phyloP scores from a whole-genome alignment of 2,329 filamentous ascomycete genomes.

The Amesomyces nigricolor region DNA sequence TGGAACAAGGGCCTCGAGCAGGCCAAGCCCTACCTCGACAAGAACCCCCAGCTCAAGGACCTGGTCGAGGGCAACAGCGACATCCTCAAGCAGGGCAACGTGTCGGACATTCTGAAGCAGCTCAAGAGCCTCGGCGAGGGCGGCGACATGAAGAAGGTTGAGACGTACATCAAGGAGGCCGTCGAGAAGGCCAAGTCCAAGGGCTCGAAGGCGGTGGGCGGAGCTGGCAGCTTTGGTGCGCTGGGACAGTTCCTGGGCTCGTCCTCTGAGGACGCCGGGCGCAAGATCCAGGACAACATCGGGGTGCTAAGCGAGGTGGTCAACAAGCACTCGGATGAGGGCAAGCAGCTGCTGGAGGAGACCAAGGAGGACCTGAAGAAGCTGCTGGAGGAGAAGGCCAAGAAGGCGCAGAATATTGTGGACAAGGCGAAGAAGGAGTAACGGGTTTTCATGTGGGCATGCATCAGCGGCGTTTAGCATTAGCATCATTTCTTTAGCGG shows the following conservation, averaged over 20 bases:
- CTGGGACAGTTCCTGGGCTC: constrained; percentile 56
- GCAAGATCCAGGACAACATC: constrained; percentile 60
- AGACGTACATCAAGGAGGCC: constrained; percentile 55
- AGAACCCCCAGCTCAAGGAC: constrained; percentile 70
- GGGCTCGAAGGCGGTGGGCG: constrained; percentile 28
- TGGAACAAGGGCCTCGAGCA: constrained; percentile 68
- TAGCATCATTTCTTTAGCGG: not conserved
- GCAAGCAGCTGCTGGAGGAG: constrained; percentile 63
- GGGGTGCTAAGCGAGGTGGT: constrained; percentile 59
- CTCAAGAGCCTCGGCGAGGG: constrained; percentile 56
- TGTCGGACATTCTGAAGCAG: constrained; percentile 57
- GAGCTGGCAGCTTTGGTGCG: constrained; percentile 38
- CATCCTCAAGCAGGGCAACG: constrained; percentile 60
- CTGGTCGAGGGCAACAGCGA: constrained; percentile 66
- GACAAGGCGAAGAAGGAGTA: constrained; percentile 29
- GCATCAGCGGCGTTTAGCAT: not conserved
- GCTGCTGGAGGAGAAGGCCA: constrained; percentile 55
- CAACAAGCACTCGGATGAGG: constrained; percentile 63
- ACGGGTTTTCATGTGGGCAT: not conserved
- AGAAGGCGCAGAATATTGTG: constrained; percentile 53
- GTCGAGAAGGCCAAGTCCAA: constrained; percentile 51
- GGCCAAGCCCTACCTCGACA: constrained; percentile 66
- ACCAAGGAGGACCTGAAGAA: constrained; percentile 61
- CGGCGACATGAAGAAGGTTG: constrained; percentile 53
- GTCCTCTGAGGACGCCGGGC: constrained; percentile 54